Evolutionary conservation across 805 yeast species (phyloP).

Genomic region (Lipomyces anomalus): DNA sequence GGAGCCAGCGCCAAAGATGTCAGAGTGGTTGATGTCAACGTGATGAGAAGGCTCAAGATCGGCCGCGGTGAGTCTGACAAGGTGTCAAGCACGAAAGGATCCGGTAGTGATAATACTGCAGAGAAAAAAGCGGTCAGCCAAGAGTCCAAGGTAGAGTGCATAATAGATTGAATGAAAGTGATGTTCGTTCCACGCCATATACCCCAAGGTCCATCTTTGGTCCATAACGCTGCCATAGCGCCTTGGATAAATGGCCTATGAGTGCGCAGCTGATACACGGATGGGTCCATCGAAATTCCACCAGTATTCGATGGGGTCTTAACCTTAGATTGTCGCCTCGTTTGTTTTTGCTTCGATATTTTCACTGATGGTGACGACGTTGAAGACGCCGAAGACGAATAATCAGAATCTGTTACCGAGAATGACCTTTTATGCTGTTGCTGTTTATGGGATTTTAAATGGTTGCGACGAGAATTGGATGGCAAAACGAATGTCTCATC

Average conservation of each 20-base stretch:
- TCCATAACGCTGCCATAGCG: slow-evolving; percentile 46
- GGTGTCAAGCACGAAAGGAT: slow-evolving; percentile 78
- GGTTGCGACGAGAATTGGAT: too few species aligned
- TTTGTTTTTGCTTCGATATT: too few species aligned
- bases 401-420: too few species aligned
- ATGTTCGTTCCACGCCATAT: slow-evolving; percentile 60
- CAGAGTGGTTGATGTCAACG: slow-evolving; percentile 63
- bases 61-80: slow-evolving; percentile 79
- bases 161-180: slow-evolving; percentile 68
- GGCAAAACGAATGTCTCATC: too few species aligned
- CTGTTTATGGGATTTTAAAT: too few species aligned
- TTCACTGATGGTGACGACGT: too few species aligned
- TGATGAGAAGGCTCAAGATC: slow-evolving; percentile 55
- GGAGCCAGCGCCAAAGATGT: slow-evolving; percentile 75
- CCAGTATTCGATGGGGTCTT: too few species aligned
- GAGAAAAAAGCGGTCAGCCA: slow-evolving; percentile 89
- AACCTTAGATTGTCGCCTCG: too few species aligned
- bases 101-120: slow-evolving; percentile 76
- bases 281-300: too few species aligned
- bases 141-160: slow-evolving; percentile 72
- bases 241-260: slow-evolving; percentile 32
- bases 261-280: slow-evolving; percentile 18
- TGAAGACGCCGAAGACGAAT: too few species aligned
- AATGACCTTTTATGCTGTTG: too few species aligned
- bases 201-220: slow-evolving; percentile 59